Base-by-base conservation (phyloP, 2,329 filamentous ascomycete genomes). In the Plectosphaerella cucumerina region DNA sequence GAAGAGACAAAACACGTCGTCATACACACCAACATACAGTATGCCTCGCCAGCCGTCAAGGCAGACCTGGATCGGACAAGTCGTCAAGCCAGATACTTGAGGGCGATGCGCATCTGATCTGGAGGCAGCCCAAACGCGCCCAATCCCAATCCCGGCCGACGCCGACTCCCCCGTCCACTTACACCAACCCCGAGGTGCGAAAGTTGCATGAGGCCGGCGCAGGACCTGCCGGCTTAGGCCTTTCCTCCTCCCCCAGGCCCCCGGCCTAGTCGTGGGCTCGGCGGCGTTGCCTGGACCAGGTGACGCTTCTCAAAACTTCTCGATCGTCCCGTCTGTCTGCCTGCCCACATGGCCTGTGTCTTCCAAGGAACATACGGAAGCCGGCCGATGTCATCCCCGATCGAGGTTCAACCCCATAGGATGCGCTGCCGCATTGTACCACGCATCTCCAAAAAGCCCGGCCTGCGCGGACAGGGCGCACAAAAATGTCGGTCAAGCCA, bases 121-220 rank as follows among this genome's bases (percentile, higher is more conserved):
- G 37, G 47, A 49, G 22, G 47, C 47, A 49, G 47, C 47, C 47
- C 47, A 41, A 49, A 43, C 35, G 39, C 42, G 42, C 47, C 47
- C 47, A 49, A 49, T 49, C 47, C 47, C 47, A 49, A 49, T 49
- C 47, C 47, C 37, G 17, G 39, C 10, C 39, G 39, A 42, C n/a
- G 15, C 39, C 39, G n/a, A 42, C 20, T 42, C 39, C 45, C 11
- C 31, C 45, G 18, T 47, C 45, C 45, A 39, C 45, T 39, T 15
- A 39, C 33, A 42, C 6, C 39, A 21, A 42, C 39, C 39, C 35
- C 35, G 15, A 18, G 18, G 37, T 18, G n/a, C 15, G 15, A n/a
- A 42, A 18, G 18, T 18, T 42, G 39, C 39, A 42, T 42, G 39
- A 42, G 39, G 18, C 39, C 39, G 39, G 39, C 39, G 39, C 39